Evolutionary conservation across 164 flowering plant species (phyloP).

Genomic region (Stephania yunnanensis): DNA sequence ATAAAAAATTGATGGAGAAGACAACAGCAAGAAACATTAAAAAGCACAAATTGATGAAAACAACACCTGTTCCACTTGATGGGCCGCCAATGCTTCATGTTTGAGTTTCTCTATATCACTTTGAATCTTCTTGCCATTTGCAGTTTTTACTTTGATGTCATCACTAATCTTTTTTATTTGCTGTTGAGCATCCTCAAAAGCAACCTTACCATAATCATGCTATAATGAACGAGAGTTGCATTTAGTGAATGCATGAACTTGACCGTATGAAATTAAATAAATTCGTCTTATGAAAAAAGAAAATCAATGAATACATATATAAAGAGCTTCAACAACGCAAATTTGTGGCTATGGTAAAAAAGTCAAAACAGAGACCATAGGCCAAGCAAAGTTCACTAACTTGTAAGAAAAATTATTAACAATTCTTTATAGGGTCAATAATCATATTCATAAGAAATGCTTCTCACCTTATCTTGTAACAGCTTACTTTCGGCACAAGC

Average conservation of each 20-base stretch:
- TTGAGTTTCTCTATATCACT: slow-evolving; percentile 44
- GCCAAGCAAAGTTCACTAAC: not conserved
- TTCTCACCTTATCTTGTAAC: slow-evolving; percentile 69
- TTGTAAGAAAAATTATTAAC: not conserved
- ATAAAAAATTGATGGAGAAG: not conserved
- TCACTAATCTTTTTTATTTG: slow-evolving; percentile 44
- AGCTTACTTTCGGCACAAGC: slow-evolving; percentile 71
- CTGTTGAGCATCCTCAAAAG: slow-evolving; percentile 68
- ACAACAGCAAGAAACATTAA: not conserved
- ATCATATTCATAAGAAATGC: not conserved
- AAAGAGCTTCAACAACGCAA: too few relatives aligned
- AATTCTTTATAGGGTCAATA: too few relatives aligned
- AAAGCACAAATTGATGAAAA: not conserved
- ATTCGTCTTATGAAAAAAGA: not conserved
- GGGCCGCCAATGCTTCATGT: slow-evolving; percentile 58
- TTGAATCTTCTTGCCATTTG: slow-evolving; percentile 28
- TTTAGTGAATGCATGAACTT: not conserved
- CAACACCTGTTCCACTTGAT: slow-evolving; percentile 62
- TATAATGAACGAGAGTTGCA: slow-evolving; percentile 27
- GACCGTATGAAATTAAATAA: not conserved
- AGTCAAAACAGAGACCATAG: not conserved
- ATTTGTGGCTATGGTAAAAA: too few relatives aligned
- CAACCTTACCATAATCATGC: slow-evolving; percentile 72
- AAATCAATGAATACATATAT: not conserved
- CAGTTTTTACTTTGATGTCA: slow-evolving; percentile 35